Evolutionary conservation across 345 rosid genomes (phyloP), one percentile per base, ranked within the genome.

Genomic region (Bruguiera sexangula): DNA sequence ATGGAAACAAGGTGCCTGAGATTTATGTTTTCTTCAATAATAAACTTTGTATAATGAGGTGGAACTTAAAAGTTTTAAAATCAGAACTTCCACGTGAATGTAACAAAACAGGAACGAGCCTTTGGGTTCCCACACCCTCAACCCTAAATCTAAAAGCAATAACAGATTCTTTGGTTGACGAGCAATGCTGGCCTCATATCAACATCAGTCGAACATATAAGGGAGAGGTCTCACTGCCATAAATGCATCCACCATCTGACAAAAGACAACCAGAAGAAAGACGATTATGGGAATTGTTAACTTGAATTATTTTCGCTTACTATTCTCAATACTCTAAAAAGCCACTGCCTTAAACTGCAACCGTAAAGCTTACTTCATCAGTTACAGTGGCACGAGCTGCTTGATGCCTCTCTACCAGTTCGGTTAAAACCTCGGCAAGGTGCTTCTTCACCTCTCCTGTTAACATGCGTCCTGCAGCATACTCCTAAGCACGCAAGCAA

Each of bases 171-270:
- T 8, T 13, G 1, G 50, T 43, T 43, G 50, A 43, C 15, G 16
- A 43, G 50, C 50, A 11, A 55, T 26, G 15, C 59, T 26, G 6
- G 24, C 29, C 22, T 5, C 9, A 31, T 62, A 13, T 46, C 46
- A 54, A n/a, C 29, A 68, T 81, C 70, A 94, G 69, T 81, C 75
- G 46, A 95, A 92, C 98, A 90, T 92, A 67, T 71, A 80, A 65
- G 97, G 99, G 68, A 95, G 97, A 22, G 98, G 97, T 80, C 99
- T 84, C 59, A 80, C 92, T 1, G 92, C 86, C 98, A 95, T 90
- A 79, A 95, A 90, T 31, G 96, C 96, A 79, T 87, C 94, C 72
- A 92, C 96, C 96, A 92, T 88, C 99, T 95, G 86, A 34, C 76
- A 63, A 6, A 61, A 54, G 5, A 13, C 21, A 63, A 16, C 46